Percentiles rank a stretch among this genome's conserved stretches.
Conservation (phyloP, 495 filamentous ascomycete species). For the Aspergillus nidulans region DNA sequence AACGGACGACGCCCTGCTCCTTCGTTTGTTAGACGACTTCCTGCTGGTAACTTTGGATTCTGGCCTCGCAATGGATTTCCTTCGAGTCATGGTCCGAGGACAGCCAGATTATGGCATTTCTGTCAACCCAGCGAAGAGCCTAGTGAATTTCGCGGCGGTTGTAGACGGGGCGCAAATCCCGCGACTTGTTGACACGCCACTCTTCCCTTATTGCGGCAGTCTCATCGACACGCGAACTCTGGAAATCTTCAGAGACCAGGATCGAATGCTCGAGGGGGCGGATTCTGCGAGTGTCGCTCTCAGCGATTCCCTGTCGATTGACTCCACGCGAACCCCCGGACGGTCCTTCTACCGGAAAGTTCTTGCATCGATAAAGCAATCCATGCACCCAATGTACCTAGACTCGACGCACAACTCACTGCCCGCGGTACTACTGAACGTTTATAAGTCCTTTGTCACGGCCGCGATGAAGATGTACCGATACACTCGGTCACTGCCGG, state of each 20-base stretch:
- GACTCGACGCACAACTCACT: conserved; percentile 76
- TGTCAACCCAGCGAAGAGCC: conserved; percentile 71
- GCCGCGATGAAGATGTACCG: conserved; percentile 80
- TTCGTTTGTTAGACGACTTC: conserved; percentile 90
- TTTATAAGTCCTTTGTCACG: conserved; percentile 70
- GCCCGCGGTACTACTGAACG: conserved; percentile 62
- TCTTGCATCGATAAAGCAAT: conserved; percentile 77
- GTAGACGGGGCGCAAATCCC: conserved; percentile 54
- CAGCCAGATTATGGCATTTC: conserved; percentile 72
- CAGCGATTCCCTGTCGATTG: conserved; percentile 69
- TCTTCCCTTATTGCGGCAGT: conserved; percentile 86
- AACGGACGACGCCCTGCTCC: conserved; percentile 56
- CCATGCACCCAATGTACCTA: conserved; percentile 84
- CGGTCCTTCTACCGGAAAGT: conserved; percentile 73
- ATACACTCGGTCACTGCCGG: conserved; percentile 61
- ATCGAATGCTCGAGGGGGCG: conserved; percentile 46
- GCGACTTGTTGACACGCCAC: conserved; percentile 36
- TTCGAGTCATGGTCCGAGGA: conserved; percentile 74
- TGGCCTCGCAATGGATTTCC: conserved; percentile 61
- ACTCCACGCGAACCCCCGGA: conserved; percentile 63
- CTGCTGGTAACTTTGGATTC: conserved; percentile 72
- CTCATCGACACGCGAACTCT: conserved; percentile 70
- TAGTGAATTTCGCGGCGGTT: conserved; percentile 76
- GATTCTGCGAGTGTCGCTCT: conserved; percentile 30
- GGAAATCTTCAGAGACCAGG: conserved; percentile 62